These are phyloP conservation scores for Ananas comosus DNA, from an alignment of 176 grass and related monocot species.

Conservation along the genomic window DNA sequence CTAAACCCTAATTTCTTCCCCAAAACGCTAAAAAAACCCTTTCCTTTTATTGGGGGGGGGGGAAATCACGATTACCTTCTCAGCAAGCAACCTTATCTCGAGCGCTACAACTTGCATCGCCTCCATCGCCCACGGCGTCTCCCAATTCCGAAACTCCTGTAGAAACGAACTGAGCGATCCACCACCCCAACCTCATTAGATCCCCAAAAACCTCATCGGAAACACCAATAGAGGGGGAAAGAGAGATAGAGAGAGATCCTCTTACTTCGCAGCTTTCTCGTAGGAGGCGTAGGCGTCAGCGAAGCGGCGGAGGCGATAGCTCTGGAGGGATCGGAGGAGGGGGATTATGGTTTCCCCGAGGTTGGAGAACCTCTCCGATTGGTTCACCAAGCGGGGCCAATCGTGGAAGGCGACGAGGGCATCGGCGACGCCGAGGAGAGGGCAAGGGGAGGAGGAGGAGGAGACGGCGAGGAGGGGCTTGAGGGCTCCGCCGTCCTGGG, in stretches of 20 bases:
- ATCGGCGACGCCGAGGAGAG: constrained; percentile 46
- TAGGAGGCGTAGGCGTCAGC: constrained; percentile 68
- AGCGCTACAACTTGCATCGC: constrained; percentile 67
- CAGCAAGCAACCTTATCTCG: constrained; percentile 84
- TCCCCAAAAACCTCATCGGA: neutral
- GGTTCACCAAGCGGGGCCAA: constrained; percentile 39
- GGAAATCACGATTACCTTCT: constrained; percentile 46
- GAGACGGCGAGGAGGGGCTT: constrained; percentile 46
- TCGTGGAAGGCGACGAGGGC: constrained; percentile 60
- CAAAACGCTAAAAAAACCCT: neutral
- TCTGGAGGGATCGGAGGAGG: constrained; percentile 65
- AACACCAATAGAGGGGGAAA: neutral
- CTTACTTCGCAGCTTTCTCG: constrained; percentile 80
- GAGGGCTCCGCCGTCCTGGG: constrained; percentile 26
- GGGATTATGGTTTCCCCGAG: constrained; percentile 54
- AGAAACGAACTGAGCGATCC: constrained; percentile 64
- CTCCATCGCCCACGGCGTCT: constrained; percentile 86
- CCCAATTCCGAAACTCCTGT: constrained; percentile 97
- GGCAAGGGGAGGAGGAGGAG: constrained; percentile 38
- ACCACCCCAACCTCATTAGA: constrained; percentile 6
- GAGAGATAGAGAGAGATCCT: neutral
- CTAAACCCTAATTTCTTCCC: constrained; percentile 15
- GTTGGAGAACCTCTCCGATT: constrained; percentile 41
- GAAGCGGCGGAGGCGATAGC: constrained; percentile 50
- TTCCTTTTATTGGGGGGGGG: neutral